Evolutionary conservation across 1,284 basidiomycete species (phyloP).

Genomic region (Irpex rosettiformis): DNA sequence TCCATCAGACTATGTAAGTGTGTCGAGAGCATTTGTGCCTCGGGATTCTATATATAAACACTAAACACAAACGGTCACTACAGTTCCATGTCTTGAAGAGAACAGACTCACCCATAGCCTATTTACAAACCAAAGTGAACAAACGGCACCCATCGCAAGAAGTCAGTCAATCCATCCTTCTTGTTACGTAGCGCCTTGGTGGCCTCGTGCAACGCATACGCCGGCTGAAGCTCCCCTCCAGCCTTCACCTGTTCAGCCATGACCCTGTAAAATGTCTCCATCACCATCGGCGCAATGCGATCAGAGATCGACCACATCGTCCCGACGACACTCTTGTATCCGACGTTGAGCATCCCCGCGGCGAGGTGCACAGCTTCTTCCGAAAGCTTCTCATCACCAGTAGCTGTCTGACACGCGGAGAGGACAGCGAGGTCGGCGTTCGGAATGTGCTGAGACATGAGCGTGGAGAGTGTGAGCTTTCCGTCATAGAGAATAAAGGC

Average conservation of each 20-base stretch:
- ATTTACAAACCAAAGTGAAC: background rate
- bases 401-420: background rate
- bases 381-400: background rate
- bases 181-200: background rate
- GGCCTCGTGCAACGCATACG: background rate
- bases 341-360: background rate
- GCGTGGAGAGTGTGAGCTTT: constrained; percentile 11
- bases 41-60: too few species aligned
- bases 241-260: background rate
- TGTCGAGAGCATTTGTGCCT: too few species aligned
- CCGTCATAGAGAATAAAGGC: constrained; percentile 16
- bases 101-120: too few species aligned
- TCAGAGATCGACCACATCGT: background rate
- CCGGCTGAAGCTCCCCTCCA: background rate
- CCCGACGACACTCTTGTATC: background rate
- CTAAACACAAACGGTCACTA: too few species aligned
- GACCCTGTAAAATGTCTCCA: background rate
- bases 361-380: background rate
- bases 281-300: background rate
- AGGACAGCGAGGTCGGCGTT: background rate
- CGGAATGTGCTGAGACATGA: constrained; percentile 8
- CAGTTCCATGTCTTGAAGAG: too few species aligned
- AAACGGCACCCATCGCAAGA: background rate
- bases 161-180: background rate
- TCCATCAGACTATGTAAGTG: too few species aligned